These are phyloP conservation scores for Microthyrium microscopicum DNA, from an alignment of 2,329 filamentous ascomycete genomes.

Conservation along the genomic window DNA sequence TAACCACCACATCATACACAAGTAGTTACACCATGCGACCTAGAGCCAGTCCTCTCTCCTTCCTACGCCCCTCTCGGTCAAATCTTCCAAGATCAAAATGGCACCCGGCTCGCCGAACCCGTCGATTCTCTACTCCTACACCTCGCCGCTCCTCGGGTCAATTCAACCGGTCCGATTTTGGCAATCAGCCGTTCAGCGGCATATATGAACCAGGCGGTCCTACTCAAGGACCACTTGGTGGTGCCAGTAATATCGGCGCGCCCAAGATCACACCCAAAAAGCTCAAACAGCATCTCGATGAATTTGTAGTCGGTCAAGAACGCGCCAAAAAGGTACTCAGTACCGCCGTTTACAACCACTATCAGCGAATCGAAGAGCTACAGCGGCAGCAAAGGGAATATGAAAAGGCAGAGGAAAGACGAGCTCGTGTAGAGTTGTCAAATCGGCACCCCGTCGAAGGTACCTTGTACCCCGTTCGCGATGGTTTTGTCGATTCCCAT, in stretches of 20 bases:
- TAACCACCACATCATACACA: too few species aligned
- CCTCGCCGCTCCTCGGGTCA: slow-evolving; percentile 26
- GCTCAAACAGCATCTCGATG: slow-evolving; percentile 81
- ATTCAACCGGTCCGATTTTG: slow-evolving; percentile 46
- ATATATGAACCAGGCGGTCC: slow-evolving; percentile 46
- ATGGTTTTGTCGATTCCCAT: background rate
- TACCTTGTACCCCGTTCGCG: slow-evolving; percentile 13
- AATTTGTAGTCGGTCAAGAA: slow-evolving; percentile 92
- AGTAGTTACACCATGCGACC: too few species aligned
- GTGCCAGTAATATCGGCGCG: slow-evolving; percentile 38
- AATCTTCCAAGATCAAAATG: too few species aligned
- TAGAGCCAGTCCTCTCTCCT: too few species aligned
- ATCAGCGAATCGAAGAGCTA: slow-evolving; percentile 66
- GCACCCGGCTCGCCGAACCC: too few species aligned
- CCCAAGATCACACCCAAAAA: slow-evolving; percentile 43
- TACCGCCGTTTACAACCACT: slow-evolving; percentile 91
- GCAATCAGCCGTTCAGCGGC: slow-evolving; percentile 43
- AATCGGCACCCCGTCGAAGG: slow-evolving; percentile 66
- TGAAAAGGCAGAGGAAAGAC: slow-evolving; percentile 55
- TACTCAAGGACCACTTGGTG: slow-evolving; percentile 45
- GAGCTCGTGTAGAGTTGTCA: slow-evolving; percentile 51
- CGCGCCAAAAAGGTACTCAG: slow-evolving; percentile 87
- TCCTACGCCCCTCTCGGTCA: too few species aligned
- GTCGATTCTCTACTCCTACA: slow-evolving; percentile 21
- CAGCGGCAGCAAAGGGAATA: slow-evolving; percentile 65